A percentile compares a stretch with the other conserved stretches of the same genome.
Evolutionary conservation across 441 rosid species (phyloP).

Genomic region (Flueggea neowawraea): DNA sequence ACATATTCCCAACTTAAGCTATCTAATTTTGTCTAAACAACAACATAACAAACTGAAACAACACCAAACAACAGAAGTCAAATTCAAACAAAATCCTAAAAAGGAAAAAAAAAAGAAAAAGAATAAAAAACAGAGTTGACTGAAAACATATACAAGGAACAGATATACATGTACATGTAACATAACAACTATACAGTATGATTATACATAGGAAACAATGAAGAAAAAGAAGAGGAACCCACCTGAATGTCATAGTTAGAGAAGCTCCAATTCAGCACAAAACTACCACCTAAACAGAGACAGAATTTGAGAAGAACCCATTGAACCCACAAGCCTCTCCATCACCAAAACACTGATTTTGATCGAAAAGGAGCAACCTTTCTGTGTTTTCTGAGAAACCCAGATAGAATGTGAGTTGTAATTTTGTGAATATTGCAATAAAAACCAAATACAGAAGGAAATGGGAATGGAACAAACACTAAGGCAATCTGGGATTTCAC

Average conservation of each 20-base stretch:
- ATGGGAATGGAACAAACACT: conserved; percentile 1
- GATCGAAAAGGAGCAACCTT: not conserved
- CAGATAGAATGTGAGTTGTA: conserved; percentile 24
- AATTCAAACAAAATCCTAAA: conserved; percentile 11
- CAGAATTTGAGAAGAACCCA: conserved; percentile 10
- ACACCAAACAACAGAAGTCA: conserved; percentile 12
- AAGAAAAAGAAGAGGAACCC: conserved; percentile 5
- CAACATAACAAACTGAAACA: conserved; percentile 5
- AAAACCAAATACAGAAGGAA: not conserved
- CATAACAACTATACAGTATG: no score
- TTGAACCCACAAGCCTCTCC: conserved; percentile 2
- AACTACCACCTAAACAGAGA: conserved; percentile 17
- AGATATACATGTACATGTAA: not conserved
- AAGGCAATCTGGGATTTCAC: conserved; percentile 44
- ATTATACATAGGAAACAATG: not conserved
- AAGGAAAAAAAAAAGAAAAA: conserved; percentile 1
- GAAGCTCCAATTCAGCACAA: conserved; percentile 10
- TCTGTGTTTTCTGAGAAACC: conserved; percentile 4
- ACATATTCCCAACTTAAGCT: conserved; percentile 10
- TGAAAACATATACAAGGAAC: not conserved
- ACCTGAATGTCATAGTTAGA: conserved; percentile 19
- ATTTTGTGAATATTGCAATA: not conserved
- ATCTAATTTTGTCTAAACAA: conserved; percentile 9
- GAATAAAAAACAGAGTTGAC: not conserved
- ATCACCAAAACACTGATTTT: conserved; percentile 4